These are phyloP conservation scores for Hygrophoropsis aurantiaca DNA, from an alignment of 768 basidiomycete species.

Conservation along the genomic window DNA sequence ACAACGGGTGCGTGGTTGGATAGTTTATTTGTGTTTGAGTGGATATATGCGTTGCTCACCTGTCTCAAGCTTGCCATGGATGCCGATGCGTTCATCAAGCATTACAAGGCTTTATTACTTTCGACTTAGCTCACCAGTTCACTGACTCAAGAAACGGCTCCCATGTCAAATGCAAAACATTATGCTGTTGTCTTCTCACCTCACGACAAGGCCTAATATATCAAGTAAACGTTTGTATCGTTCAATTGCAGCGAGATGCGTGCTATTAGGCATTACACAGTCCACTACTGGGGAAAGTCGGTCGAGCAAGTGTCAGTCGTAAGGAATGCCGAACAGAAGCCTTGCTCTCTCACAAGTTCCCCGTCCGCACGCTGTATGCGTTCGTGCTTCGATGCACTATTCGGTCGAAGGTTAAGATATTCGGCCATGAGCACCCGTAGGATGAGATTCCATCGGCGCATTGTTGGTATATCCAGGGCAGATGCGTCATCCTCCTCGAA, in stretches of 20 bases:
- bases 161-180: too few relatives aligned
- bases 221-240: too few relatives aligned
- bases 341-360: conserved; percentile 46
- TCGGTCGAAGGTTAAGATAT: conserved; percentile 73
- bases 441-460: conserved; percentile 88
- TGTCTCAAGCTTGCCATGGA: conserved; percentile 35
- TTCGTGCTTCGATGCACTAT: conserved; percentile 23
- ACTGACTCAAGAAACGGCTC: too few relatives aligned
- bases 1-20: conserved; percentile 29
- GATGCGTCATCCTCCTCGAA: conserved; percentile 79
- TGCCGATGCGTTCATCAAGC: conserved; percentile 38
- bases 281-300: too few relatives aligned
- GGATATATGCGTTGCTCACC: conserved; percentile 1
- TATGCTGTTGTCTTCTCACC: too few relatives aligned
- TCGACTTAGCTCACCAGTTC: background rate
- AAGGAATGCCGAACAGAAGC: too few relatives aligned
- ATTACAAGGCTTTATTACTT: conserved; percentile 39
- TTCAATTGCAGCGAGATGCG: background rate
- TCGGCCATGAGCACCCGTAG: conserved; percentile 87
- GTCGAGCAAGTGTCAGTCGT: too few relatives aligned
- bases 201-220: too few relatives aligned
- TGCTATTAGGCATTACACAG: too few relatives aligned
- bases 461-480: conserved; percentile 79
- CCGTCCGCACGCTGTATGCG: conserved; percentile 36
- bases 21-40: background rate